Base-by-base conservation (phyloP, 2,329 filamentous ascomycete species). In the Sclerotinia sclerotiorum region DNA sequence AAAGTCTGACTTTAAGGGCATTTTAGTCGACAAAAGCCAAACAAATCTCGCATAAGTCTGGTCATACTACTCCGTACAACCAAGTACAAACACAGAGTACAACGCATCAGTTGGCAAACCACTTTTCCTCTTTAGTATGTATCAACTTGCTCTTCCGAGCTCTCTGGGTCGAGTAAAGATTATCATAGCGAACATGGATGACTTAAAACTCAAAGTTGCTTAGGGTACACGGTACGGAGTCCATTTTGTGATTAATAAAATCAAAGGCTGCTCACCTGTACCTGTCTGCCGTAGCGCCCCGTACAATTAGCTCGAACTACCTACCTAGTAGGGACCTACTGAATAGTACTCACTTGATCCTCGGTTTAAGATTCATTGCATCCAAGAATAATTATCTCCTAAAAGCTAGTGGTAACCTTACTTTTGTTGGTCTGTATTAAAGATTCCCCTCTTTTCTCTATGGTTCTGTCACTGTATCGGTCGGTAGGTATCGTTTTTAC, bases 121-220 rank as follows among this genome's bases (percentile, higher is more conserved):
- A 62, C 54, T 49, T 44, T 48, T 65, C 51, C 55, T 55, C 29
- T 61, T 61, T 61, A 65, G 64, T 71, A 71, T 70, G 70, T 73
- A 73, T 60, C 57, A 60, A 44, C 46, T 46, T 24, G 24, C 46
- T 39, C 49, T 52, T 24, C 39, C 39, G 39, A 60, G 52, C 39
- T 4, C 21, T 17, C 27, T 54, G 51, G 13, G 51, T 54, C 24
- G 51, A 54, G 51, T 32, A 55, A 55, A 32, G 27, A 35, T 52
- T 52, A 52, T 52, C 51, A 52, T 29, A 15, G 35, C 39, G 51
- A 27, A 7, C 24, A 27, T 17, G 51, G 17, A 24, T 27, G n/a
- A 24, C 49, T 52, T 3, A 7, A 60, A 60, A 29, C 39, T 46
- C 42, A 60, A 60, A 60, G 39, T 44, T 60, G 42, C 39, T 60